Percentiles rank a stretch among this genome's conserved stretches.
phyloP scores from a whole-genome alignment of 2,329 filamentous ascomycete genomes.

The Pyricularia pennisetigena region DNA sequence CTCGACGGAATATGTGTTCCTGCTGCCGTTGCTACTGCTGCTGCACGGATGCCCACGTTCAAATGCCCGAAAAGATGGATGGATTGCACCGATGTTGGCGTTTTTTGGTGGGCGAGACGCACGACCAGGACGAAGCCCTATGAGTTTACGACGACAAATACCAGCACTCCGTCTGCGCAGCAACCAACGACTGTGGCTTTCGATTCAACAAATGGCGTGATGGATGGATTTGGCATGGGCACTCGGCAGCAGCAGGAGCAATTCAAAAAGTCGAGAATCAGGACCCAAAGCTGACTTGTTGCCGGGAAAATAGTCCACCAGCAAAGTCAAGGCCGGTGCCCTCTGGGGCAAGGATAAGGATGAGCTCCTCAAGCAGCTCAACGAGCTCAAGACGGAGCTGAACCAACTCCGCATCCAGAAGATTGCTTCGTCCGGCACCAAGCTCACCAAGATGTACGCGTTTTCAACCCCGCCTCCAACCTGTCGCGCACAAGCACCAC shows the following conservation, averaged over 20 bases:
- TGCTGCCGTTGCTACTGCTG: slow-evolving; percentile 1
- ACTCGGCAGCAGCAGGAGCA: slow-evolving; percentile 1
- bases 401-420: slow-evolving; percentile 97
- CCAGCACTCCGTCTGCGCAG: background rate
- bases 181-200: background rate
- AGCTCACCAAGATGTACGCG: slow-evolving; percentile 94
- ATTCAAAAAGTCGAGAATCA: background rate
- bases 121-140: background rate
- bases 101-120: background rate
- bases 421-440: slow-evolving; percentile 85
- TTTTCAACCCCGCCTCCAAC: slow-evolving; percentile 7
- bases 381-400: slow-evolving; percentile 92
- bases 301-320: slow-evolving; percentile 33
- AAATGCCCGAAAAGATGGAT: background rate
- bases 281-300: slow-evolving; percentile 2
- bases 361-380: slow-evolving; percentile 90
- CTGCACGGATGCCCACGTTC: background rate
- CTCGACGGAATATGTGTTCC: background rate
- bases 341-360: slow-evolving; percentile 99
- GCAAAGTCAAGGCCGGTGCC: slow-evolving; percentile 86
- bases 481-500: background rate
- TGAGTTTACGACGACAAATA: background rate
- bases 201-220: background rate
- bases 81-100: background rate
- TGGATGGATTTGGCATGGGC: background rate